Evolutionary conservation across 2,329 filamentous ascomycete species (phyloP).

Genomic region (Talaromyces sp.): DNA sequence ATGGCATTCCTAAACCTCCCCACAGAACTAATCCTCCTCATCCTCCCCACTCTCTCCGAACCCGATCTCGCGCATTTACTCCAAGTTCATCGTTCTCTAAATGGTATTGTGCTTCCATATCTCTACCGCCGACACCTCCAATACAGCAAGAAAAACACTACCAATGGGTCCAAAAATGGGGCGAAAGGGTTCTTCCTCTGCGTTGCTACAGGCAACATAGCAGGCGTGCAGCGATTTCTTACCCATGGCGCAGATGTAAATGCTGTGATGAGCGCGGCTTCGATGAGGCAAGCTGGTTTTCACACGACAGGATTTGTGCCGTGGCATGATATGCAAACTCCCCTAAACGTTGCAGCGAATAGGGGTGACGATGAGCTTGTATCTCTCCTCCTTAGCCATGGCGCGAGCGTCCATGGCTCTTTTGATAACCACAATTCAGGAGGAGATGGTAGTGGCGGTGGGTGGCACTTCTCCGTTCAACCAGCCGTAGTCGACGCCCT

Average conservation of each 20-base stretch:
- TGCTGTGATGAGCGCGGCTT: background rate
- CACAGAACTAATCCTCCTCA: constrained; percentile 1
- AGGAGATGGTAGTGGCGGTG: no score
- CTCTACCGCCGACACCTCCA: background rate
- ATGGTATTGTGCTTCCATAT: background rate
- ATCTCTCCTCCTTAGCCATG: background rate
- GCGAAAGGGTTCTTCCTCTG: background rate
- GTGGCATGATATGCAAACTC: background rate
- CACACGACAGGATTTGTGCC: background rate
- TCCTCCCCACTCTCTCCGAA: background rate
- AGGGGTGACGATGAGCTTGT: background rate
- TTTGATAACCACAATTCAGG: background rate
- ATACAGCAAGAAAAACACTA: background rate
- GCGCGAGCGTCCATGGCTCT: background rate
- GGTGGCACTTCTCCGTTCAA: background rate
- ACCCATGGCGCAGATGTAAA: background rate
- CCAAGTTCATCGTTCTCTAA: background rate
- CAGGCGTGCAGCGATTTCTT: background rate
- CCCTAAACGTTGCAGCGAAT: background rate
- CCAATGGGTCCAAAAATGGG: background rate
- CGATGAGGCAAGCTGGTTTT: background rate
- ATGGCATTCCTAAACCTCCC: constrained; percentile 16
- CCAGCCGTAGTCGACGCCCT: background rate
- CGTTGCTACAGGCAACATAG: background rate
- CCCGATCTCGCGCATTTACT: background rate